phyloP scores from a whole-genome alignment of 225 moss, liverwort and hornwort genomes.

The Takakia lepidozioides region DNA sequence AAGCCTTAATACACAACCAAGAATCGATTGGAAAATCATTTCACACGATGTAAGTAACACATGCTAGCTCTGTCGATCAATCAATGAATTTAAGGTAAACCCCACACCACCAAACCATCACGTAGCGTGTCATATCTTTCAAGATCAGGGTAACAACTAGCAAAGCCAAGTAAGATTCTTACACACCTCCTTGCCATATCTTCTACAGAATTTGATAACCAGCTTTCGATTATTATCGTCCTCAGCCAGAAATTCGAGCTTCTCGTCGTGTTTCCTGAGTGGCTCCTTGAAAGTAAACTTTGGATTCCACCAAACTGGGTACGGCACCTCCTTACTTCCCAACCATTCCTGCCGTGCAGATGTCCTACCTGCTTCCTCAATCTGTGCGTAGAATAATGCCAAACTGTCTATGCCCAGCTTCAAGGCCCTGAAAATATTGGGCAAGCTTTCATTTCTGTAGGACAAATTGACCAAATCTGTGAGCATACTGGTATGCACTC shows the following conservation, averaged over 20 bases:
- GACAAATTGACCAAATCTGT: neutral
- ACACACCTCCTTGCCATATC: slow-evolving; percentile 2
- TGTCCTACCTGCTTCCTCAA: neutral
- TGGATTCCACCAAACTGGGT: slow-evolving; percentile 1
- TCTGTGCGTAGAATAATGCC: neutral
- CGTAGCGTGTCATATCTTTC: neutral
- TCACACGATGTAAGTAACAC: slow-evolving; percentile 3
- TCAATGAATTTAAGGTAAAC: neutral
- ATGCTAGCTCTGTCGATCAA: neutral
- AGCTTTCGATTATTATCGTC: neutral
- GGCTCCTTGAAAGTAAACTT: neutral
- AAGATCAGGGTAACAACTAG: neutral
- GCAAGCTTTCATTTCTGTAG: neutral
- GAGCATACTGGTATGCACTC: neutral
- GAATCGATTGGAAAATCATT: slow-evolving; percentile 4
- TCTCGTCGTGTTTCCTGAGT: neutral
- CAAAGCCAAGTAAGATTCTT: slow-evolving; percentile 1
- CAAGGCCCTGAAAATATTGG: slow-evolving; percentile 1
- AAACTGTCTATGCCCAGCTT: slow-evolving; percentile 1
- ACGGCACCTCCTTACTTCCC: neutral
- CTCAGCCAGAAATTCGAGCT: slow-evolving; percentile 1
- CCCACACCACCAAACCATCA: neutral
- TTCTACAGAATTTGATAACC: slow-evolving; percentile 1
- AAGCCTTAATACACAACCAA: too few relatives aligned
- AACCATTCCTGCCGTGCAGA: neutral